Conservation (phyloP, 352 stramenopile genomes). For the Globisporangium heterothallicum region DNA sequence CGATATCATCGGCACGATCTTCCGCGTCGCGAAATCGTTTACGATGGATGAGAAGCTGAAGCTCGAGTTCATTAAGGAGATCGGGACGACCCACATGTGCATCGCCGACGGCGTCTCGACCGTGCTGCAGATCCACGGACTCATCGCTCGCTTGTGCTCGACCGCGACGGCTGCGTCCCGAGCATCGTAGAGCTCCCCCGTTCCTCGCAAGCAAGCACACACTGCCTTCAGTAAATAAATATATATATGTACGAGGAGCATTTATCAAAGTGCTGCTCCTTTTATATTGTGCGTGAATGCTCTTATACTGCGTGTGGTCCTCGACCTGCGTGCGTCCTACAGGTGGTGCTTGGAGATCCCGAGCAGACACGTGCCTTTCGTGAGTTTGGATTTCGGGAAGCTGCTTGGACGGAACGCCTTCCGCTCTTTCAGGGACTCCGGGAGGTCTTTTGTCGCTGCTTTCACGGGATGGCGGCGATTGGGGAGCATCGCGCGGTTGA, state of each 20-base stretch:
- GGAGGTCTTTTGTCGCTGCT: constrained; percentile 51
- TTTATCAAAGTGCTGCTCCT: no score
- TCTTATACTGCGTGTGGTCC: no score
- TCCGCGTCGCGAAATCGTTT: constrained; percentile 92
- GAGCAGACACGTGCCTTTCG: constrained; percentile 58
- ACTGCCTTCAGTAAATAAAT: constrained; percentile 10
- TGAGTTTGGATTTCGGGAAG: constrained; percentile 72
- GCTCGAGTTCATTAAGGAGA: constrained; percentile 90
- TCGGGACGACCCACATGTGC: constrained; percentile 90
- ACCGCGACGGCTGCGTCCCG: constrained; percentile 22
- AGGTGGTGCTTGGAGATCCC: constrained; percentile 77
- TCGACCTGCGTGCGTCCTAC: no score
- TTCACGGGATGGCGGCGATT: constrained; percentile 65
- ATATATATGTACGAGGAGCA: no score
- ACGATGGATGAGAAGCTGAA: constrained; percentile 83
- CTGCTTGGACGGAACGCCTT: constrained; percentile 63
- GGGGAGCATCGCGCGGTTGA: constrained; percentile 71
- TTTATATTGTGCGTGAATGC: no score
- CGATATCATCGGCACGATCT: constrained; percentile 98
- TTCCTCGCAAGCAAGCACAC: constrained; percentile 6
- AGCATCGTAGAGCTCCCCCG: constrained; percentile 21
- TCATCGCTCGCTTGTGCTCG: constrained; percentile 77
- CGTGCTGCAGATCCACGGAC: constrained; percentile 93
- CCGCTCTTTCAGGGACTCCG: constrained; percentile 53
- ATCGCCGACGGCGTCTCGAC: constrained; percentile 92